These are phyloP conservation scores for Apiosordaria backusii DNA, from an alignment of 495 filamentous ascomycete genomes.

Conservation along the genomic window DNA sequence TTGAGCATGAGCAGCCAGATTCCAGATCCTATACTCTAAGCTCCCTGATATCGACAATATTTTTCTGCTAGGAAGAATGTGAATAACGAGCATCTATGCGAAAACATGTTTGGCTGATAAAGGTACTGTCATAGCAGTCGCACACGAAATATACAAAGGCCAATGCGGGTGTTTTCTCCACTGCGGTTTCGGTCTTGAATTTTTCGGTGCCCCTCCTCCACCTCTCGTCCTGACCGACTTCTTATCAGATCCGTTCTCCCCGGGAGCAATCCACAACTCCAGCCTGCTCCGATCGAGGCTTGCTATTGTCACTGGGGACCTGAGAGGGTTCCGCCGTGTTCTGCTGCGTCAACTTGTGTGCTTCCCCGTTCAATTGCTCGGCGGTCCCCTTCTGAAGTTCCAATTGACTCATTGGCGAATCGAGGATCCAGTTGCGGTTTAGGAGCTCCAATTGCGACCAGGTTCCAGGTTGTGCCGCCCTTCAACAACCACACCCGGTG, in stretches of 20 bases:
- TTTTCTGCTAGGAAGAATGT: neutral
- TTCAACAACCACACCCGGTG: neutral
- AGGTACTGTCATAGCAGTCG: neutral
- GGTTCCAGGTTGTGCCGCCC: neutral
- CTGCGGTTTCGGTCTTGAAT: slow-evolving; percentile 38
- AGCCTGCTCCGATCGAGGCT: slow-evolving; percentile 16
- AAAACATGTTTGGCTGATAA: neutral
- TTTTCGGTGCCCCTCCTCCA: slow-evolving; percentile 35
- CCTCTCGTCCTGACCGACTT: neutral
- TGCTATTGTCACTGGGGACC: slow-evolving; percentile 23
- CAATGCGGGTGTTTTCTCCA: slow-evolving; percentile 1
- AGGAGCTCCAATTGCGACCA: slow-evolving; percentile 8
- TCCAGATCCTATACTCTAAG: neutral
- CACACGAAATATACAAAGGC: neutral
- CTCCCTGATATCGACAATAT: neutral
- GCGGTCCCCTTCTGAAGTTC: slow-evolving; percentile 9
- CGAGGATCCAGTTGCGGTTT: slow-evolving; percentile 12
- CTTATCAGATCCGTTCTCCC: slow-evolving; percentile 17
- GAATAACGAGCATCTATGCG: neutral
- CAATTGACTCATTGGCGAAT: slow-evolving; percentile 25
- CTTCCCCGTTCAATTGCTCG: slow-evolving; percentile 27
- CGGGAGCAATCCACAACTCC: slow-evolving; percentile 19
- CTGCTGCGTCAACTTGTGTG: slow-evolving; percentile 12
- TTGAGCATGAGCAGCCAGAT: neutral
- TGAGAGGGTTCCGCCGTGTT: slow-evolving; percentile 22